Evolutionary conservation across 768 basidiomycete genomes (phyloP).

Genomic region (Galerina sulciceps): DNA sequence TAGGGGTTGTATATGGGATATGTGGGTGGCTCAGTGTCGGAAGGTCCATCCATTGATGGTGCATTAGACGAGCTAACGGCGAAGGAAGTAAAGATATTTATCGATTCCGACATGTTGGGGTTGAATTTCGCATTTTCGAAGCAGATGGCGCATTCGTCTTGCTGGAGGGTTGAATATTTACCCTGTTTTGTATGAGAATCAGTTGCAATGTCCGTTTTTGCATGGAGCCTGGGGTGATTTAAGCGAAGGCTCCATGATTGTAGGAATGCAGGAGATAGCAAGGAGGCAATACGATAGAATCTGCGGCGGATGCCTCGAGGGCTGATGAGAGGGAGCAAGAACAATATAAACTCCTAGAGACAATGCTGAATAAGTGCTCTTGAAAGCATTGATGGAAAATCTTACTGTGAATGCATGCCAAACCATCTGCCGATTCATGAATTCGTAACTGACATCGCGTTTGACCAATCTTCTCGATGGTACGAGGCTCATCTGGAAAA

Average conservation of each 20-base stretch:
- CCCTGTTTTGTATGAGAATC: conserved; percentile 43
- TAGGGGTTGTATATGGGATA: conserved; percentile 84
- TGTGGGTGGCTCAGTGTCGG: conserved; percentile 45
- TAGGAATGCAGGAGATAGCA: conserved; percentile 30
- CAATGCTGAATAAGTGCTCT: conserved; percentile 6
- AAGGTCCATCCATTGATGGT: conserved; percentile 21
- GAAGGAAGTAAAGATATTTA: conserved; percentile 50
- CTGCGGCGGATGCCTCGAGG: conserved; percentile 66
- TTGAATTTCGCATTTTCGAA: conserved; percentile 72
- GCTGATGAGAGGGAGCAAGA: conserved; percentile 86
- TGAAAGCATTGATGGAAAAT: conserved; percentile 5
- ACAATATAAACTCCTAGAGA: conserved; percentile 89
- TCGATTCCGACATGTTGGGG: conserved; percentile 57
- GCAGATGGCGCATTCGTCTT: conserved; percentile 90
- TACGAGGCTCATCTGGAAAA: conserved; percentile 75
- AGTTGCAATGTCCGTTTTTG: not conserved
- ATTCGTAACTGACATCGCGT: conserved; percentile 94
- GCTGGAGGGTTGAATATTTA: conserved; percentile 70
- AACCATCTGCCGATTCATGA: conserved; percentile 99
- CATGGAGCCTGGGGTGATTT: conserved; percentile 8
- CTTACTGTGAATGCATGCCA: conserved; percentile 98
- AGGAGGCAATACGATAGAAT: conserved; percentile 41
- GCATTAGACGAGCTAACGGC: conserved; percentile 22
- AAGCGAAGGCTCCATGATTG: conserved; percentile 32
- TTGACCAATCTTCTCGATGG: conserved; percentile 71